Evolutionary conservation across 495 filamentous ascomycete genomes (phyloP).

Genomic region (Glonium stellatum): DNA sequence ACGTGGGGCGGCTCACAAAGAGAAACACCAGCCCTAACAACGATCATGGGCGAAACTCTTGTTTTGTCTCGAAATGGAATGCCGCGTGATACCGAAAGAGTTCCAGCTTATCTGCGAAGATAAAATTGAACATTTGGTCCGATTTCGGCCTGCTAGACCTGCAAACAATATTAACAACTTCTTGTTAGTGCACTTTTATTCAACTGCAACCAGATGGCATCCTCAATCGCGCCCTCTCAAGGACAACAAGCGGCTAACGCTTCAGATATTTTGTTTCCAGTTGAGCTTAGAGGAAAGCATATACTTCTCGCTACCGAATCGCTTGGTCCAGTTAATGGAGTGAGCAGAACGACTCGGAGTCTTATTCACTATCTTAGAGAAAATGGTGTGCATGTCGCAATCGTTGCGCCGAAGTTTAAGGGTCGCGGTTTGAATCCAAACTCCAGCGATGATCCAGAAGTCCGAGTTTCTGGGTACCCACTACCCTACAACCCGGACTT

Average conservation of each 20-base stretch:
- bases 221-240: not conserved
- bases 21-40: not conserved
- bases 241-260: not conserved
- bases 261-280: conserved; percentile 38
- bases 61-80: not conserved
- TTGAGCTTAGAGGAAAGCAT: conserved; percentile 45
- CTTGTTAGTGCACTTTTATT: not conserved
- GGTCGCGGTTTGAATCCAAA: conserved; percentile 22
- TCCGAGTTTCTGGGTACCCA: conserved; percentile 51
- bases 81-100: not conserved
- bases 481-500: conserved; percentile 61
- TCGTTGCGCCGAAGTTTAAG: conserved; percentile 50
- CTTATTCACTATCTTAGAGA: conserved; percentile 53
- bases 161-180: no score
- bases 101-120: not conserved
- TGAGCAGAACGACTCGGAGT: conserved; percentile 55
- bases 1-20: not conserved
- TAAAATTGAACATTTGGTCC: not conserved
- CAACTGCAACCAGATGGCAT: not conserved
- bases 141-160: no score
- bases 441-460: conserved; percentile 35
- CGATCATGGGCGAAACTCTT: not conserved
- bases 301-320: conserved; percentile 58
- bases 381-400: conserved; percentile 50
- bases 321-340: conserved; percentile 59